Evolutionary conservation across 1,139 yeast genomes (phyloP).

Genomic region (Nakaseomyces kungkrabaensis): DNA sequence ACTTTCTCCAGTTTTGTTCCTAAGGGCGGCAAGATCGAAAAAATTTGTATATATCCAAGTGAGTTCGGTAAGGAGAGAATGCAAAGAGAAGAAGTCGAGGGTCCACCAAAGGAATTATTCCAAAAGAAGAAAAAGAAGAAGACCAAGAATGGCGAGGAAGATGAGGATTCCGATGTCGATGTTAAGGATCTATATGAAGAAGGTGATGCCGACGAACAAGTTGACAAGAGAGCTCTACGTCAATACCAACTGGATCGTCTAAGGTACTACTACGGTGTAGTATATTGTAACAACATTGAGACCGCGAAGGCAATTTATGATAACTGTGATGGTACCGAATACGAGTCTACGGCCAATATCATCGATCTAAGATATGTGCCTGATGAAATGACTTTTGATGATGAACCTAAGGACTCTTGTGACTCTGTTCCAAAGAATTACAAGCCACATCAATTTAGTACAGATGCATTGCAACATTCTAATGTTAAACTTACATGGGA

Average conservation of each 20-base stretch:
- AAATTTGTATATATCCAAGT: conserved; percentile 78
- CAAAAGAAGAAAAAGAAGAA: conserved; percentile 33
- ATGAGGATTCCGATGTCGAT: conserved; percentile 43
- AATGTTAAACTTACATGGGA: conserved; percentile 95
- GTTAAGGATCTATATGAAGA: conserved; percentile 62
- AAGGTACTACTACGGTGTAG: conserved; percentile 89
- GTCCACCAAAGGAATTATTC: conserved; percentile 86
- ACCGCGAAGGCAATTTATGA: conserved; percentile 74
- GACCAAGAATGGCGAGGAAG: conserved; percentile 32
- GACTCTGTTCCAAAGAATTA: conserved; percentile 63
- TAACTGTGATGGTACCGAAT: conserved; percentile 90
- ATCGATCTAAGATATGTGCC: conserved; percentile 91
- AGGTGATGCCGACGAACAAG: conserved; percentile 61
- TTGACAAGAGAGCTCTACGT: conserved; percentile 56
- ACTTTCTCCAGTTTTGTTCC: conserved; percentile 86
- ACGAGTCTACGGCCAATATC: conserved; percentile 88
- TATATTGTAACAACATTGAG: conserved; percentile 61
- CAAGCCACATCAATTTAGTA: conserved; percentile 74
- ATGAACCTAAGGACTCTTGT: conserved; percentile 65
- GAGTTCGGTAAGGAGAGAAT: conserved; percentile 90
- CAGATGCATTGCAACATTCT: conserved; percentile 89
- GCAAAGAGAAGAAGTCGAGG: conserved; percentile 82
- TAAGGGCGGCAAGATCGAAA: conserved; percentile 54
- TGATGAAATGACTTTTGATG: conserved; percentile 79
- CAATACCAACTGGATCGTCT: conserved; percentile 80